Evolutionary conservation across 78 protist genomes (phyloP).

Genomic region (Ministeria vibrans): DNA sequence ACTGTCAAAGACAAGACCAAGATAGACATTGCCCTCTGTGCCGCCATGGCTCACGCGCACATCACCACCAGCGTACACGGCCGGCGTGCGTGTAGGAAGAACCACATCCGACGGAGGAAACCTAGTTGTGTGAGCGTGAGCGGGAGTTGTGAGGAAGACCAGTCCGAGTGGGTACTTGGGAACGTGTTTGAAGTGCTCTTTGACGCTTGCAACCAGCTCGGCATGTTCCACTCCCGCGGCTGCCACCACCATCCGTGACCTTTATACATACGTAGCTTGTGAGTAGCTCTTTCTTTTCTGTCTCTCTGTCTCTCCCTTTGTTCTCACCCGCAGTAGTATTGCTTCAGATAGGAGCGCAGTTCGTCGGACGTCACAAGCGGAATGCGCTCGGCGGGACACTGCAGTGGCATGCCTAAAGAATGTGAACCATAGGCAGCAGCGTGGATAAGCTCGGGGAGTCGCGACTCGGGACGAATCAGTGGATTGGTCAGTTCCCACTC

Average conservation of each 20-base stretch:
- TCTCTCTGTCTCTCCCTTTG: not conserved
- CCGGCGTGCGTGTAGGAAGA: not conserved
- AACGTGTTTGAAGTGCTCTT: not conserved
- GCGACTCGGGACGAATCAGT: no score
- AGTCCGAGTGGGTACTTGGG: slow-evolving; percentile 2
- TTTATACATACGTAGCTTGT: not conserved
- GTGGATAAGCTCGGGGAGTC: not conserved
- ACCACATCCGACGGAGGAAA: no score
- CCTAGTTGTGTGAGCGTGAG: no score
- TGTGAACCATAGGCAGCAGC: not conserved
- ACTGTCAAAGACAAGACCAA: slow-evolving; percentile 12
- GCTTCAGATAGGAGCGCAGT: not conserved
- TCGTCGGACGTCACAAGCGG: not conserved
- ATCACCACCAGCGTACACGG: not conserved
- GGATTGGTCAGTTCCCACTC: no score
- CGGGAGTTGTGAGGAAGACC: not conserved
- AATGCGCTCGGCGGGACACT: not conserved
- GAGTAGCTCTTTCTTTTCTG: not conserved
- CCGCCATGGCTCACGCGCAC: not conserved
- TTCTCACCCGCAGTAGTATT: not conserved
- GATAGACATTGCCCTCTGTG: not conserved
- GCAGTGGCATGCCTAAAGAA: not conserved
- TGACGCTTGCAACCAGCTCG: slow-evolving; percentile 2
- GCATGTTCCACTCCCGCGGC: slow-evolving; percentile 22
- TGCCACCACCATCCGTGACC: not conserved